Evolutionary conservation across 179 eudicot species (phyloP), one percentile per base, ranked within the genome.

Genomic region (Carnegiea gigantea): DNA sequence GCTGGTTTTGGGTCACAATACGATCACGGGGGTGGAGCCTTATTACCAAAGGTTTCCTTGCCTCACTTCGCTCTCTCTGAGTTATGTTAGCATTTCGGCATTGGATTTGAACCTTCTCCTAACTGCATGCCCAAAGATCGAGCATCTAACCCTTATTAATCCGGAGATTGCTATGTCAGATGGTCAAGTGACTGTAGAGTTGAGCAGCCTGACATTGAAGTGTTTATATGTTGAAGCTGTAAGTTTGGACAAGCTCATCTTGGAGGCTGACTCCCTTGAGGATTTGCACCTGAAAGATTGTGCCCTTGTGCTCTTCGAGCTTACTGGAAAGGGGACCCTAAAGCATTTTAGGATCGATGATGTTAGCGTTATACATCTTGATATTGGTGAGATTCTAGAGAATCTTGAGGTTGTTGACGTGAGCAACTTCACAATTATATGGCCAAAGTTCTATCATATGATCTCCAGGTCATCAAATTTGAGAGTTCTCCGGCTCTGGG

Each of bases 241-340:
- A 65, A 92, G 97, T 87, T 84, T 94, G 92, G 98, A 92, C 80
- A 94, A 94, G 84, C 89, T 96, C 75, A 89, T 88, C 54, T 84
- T 96, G 81, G 96, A 96, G 85, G 98, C 93, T 10, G 97, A 94
- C 83, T 85, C 87, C 53, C 90, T 96, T 26, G 98, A 92, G 86
- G 87, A 86, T 67, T 83, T 96, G 90, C 99, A 94, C 81, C 87
- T 94, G 86, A 94, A 90, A 88, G 97, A 96, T 81, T 94, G 95
- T 82, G 87, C 92, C 10, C 86, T 91, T 59, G 96, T 91, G 84
- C 82, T 82, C 57, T 93, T 93, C 57, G 95, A 91, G 77, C 89
- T 91, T 38, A 65, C 89, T 40, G 92, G 94, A 53, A 90, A 91
- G 76, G 95, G 95, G 77, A 87, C 86, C 3, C 79, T 94, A 87